phyloP scores from a whole-genome alignment of 2,329 filamentous ascomycete genomes.

The Botrytis galanthina region DNA sequence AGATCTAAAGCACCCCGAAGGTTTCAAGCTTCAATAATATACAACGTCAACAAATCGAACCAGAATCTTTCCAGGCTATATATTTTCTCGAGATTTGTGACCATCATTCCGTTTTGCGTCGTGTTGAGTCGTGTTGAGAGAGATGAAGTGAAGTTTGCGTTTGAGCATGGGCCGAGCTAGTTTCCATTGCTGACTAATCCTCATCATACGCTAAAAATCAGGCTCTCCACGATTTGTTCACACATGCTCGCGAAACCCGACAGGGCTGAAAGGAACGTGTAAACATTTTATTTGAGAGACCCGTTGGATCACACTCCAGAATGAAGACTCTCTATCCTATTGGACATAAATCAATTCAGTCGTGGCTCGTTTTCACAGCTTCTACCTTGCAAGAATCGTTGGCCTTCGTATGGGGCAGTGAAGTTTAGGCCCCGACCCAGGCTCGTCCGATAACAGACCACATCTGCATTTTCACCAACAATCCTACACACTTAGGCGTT shows the following conservation, averaged over 20 bases:
- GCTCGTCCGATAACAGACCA: not conserved
- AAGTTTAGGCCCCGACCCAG: not conserved
- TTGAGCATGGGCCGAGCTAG: not conserved
- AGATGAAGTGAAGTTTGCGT: not conserved
- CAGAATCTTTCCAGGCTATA: not conserved
- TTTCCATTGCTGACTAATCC: not conserved
- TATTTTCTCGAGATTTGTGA: not conserved
- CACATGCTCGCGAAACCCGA: not conserved
- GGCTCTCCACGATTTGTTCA: not conserved
- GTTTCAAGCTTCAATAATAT: not conserved
- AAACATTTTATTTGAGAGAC: not conserved
- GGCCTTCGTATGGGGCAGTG: not conserved
- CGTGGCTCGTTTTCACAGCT: not conserved
- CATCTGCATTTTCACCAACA: not conserved
- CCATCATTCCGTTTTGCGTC: not conserved
- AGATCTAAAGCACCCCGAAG: not conserved
- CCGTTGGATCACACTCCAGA: not conserved
- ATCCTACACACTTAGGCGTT: not conserved
- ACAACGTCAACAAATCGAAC: accelerated
- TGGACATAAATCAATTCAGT: not conserved
- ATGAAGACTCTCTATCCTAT: not conserved
- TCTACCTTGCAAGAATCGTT: not conserved
- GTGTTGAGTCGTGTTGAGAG: too few species aligned
- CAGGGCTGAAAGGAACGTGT: not conserved
- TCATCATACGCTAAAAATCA: not conserved